Evolutionary conservation across 1,284 basidiomycete genomes (phyloP).

Genomic region (Trichosporon sp.): DNA sequence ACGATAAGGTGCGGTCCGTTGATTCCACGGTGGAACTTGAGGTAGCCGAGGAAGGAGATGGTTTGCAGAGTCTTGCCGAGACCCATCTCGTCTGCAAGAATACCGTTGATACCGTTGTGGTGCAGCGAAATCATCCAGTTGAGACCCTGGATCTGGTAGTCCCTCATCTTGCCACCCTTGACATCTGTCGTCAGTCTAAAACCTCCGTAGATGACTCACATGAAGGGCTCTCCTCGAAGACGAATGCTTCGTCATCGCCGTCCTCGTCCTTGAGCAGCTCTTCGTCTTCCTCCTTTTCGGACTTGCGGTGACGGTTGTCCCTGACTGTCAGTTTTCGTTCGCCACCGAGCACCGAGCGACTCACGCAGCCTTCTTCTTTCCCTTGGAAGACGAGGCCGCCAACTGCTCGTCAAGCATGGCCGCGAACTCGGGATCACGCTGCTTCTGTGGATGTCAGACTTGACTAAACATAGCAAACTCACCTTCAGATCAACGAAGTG

Average conservation of each 20-base stretch:
- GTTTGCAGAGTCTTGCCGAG: slow-evolving; percentile 98
- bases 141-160: slow-evolving; percentile 91
- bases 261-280: slow-evolving; percentile 82
- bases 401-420: slow-evolving; percentile 67
- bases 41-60: slow-evolving; percentile 93
- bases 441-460: slow-evolving; percentile 54
- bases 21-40: slow-evolving; percentile 74
- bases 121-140: slow-evolving; percentile 96
- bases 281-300: slow-evolving; percentile 97
- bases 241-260: slow-evolving; percentile 73
- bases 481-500: slow-evolving; percentile 95
- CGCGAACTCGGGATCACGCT: slow-evolving; percentile 90
- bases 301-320: slow-evolving; percentile 80
- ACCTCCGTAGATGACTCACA: slow-evolving; percentile 55
- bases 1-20: slow-evolving; percentile 86
- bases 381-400: slow-evolving; percentile 63
- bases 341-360: slow-evolving; percentile 39
- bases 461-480: slow-evolving; percentile 17
- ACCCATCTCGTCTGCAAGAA: slow-evolving; percentile 94
- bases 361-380: slow-evolving; percentile 64
- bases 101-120: slow-evolving; percentile 88
- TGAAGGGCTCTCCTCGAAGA: slow-evolving; percentile 85
- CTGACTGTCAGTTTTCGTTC: slow-evolving; percentile 42
- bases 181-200: slow-evolving; percentile 57
- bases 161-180: slow-evolving; percentile 77